Evolutionary conservation across 2,329 filamentous ascomycete species (phyloP).

Genomic region (Aspergillus pseudonomiae): DNA sequence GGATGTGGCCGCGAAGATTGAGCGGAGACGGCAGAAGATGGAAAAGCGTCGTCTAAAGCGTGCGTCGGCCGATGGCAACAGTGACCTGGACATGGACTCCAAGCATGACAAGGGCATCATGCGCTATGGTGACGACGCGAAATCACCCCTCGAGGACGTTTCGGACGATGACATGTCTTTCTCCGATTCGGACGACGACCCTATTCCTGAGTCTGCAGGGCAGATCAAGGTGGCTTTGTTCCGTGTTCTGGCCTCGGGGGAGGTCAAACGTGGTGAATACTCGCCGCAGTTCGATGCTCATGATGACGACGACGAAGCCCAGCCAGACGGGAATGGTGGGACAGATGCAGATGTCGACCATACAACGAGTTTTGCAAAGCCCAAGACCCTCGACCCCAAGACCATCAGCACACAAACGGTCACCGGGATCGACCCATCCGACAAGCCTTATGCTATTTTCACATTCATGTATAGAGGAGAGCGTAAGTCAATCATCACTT

Average conservation of each 20-base stretch:
- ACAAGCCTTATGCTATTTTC: conserved; percentile 94
- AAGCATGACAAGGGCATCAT: conserved; percentile 61
- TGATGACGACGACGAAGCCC: conserved; percentile 81
- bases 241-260: conserved; percentile 89
- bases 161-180: conserved; percentile 69
- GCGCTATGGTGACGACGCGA: conserved; percentile 77
- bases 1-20: conserved; percentile 80
- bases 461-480: conserved; percentile 98
- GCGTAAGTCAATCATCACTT: conserved; percentile 61
- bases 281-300: conserved; percentile 97
- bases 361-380: conserved; percentile 96
- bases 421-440: conserved; percentile 94
- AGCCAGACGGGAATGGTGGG: conserved; percentile 57
- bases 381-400: conserved; percentile 93
- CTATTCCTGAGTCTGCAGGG: conserved; percentile 84
- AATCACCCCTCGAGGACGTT: conserved; percentile 71
- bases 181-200: conserved; percentile 81
- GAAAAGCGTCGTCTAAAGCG: conserved; percentile 85
- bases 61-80: conserved; percentile 61
- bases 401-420: conserved; percentile 98
- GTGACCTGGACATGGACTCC: conserved; percentile 46
- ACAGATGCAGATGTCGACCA: conserved; percentile 88
- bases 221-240: conserved; percentile 99
- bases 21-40: conserved; percentile 65
- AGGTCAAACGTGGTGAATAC: conserved; percentile 97